Conservation (phyloP, 768 basidiomycete genomes). For the Thelephora ganbajun region DNA sequence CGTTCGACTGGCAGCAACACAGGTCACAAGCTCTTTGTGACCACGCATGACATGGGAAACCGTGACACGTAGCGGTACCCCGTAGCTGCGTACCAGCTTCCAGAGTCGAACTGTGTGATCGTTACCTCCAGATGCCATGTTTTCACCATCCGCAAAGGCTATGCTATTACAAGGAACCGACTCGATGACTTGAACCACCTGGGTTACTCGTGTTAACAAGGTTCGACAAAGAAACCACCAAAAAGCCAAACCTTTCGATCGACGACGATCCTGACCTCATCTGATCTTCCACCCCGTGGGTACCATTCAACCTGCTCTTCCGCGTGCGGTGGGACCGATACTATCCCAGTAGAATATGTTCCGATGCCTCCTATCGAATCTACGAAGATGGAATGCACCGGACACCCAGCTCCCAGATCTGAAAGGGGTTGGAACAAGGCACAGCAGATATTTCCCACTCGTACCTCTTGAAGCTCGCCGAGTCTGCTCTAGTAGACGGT, state of each 20-base stretch:
- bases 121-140: slow-evolving; percentile 67
- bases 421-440: background rate
- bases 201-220: background rate
- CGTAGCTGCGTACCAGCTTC: slow-evolving; percentile 37
- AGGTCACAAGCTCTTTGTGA: slow-evolving; percentile 55
- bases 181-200: slow-evolving; percentile 72
- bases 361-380: slow-evolving; percentile 20
- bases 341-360: slow-evolving; percentile 43
- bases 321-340: slow-evolving; percentile 42
- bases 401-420: slow-evolving; percentile 32
- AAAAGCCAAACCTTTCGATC: slow-evolving; percentile 40
- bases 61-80: slow-evolving; percentile 17
- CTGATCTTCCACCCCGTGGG: slow-evolving; percentile 21
- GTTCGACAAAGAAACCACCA: background rate
- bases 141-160: slow-evolving; percentile 58
- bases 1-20: slow-evolving; percentile 56
- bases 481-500: slow-evolving; percentile 49
- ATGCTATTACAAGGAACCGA: slow-evolving; percentile 60
- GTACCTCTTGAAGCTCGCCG: slow-evolving; percentile 43
- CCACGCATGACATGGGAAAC: slow-evolving; percentile 71
- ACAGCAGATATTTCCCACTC: slow-evolving; percentile 12
- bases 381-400: too few species aligned
- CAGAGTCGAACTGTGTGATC: slow-evolving; percentile 79
- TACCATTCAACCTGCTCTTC: slow-evolving; percentile 68
- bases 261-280: slow-evolving; percentile 45